Evolutionary conservation across 257 asterid genomes (phyloP).

Genomic region (Orobanche coerulescens): DNA sequence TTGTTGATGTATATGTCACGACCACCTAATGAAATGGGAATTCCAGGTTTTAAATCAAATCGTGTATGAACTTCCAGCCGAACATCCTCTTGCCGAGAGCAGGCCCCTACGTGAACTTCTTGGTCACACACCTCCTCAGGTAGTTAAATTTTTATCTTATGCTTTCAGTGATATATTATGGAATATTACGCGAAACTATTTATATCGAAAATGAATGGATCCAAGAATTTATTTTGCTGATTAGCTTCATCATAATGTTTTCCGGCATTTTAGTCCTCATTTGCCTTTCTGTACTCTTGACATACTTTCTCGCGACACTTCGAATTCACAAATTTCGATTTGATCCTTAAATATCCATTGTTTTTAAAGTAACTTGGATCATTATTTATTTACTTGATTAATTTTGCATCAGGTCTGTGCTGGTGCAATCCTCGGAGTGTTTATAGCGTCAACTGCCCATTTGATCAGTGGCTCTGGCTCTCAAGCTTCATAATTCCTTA

Average conservation of each 20-base stretch:
- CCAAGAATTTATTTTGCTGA: neutral
- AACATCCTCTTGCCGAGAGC: slow-evolving; percentile 94
- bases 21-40: slow-evolving; percentile 7
- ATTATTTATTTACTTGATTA: neutral
- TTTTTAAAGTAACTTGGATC: neutral
- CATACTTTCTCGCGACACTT: neutral
- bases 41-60: slow-evolving; percentile 88
- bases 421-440: slow-evolving; percentile 63
- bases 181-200: neutral
- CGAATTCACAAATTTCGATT: neutral
- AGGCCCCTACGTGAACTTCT: slow-evolving; percentile 92
- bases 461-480: slow-evolving; percentile 28
- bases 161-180: neutral
- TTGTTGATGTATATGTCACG: no score
- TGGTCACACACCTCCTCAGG: slow-evolving; percentile 99
- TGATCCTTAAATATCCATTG: neutral
- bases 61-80: slow-evolving; percentile 87
- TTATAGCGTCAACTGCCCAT: slow-evolving; percentile 41
- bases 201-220: neutral
- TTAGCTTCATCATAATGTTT: neutral
- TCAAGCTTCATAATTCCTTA: slow-evolving; percentile 24
- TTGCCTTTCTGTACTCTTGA: neutral
- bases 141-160: slow-evolving; percentile 24
- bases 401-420: slow-evolving; percentile 56
- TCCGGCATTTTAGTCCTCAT: neutral